phyloP scores from a whole-genome alignment of 371 early-diverging fungal genomes.

The Haplosporangium sp. region DNA sequence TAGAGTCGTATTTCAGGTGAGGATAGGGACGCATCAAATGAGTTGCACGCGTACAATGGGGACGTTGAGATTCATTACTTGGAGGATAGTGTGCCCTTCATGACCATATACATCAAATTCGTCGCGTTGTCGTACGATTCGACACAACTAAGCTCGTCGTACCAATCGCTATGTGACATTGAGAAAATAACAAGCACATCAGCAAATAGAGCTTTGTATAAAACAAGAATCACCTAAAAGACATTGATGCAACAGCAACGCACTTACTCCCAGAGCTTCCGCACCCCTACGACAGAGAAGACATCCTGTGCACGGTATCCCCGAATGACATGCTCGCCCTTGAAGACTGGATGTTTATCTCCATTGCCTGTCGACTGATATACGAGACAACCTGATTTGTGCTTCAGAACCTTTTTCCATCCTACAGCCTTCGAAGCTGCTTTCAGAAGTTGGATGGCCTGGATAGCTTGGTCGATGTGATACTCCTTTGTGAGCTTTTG shows the following conservation, averaged over 20 bases:
- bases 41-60: neutral
- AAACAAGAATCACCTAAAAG: neutral
- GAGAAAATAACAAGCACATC: neutral
- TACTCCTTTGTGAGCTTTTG: slow-evolving; percentile 39
- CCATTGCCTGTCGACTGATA: slow-evolving; percentile 61
- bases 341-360: slow-evolving; percentile 68
- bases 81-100: slow-evolving; percentile 53
- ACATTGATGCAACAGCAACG: neutral
- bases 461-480: slow-evolving; percentile 46
- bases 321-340: slow-evolving; percentile 71
- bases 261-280: slow-evolving; percentile 71
- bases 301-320: slow-evolving; percentile 75
- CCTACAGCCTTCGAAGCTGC: slow-evolving; percentile 44
- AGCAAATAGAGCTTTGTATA: slow-evolving; percentile 1
- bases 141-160: slow-evolving; percentile 54
- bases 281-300: slow-evolving; percentile 75
- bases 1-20: neutral
- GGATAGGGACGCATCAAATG: neutral
- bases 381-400: slow-evolving; percentile 72
- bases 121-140: slow-evolving; percentile 56
- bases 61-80: slow-evolving; percentile 31
- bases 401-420: slow-evolving; percentile 78
- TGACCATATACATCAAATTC: slow-evolving; percentile 57
- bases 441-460: slow-evolving; percentile 52
- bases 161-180: slow-evolving; percentile 45